Evolutionary conservation across 2,329 filamentous ascomycete species (phyloP).

Genomic region (Cladorrhinum sp.): DNA sequence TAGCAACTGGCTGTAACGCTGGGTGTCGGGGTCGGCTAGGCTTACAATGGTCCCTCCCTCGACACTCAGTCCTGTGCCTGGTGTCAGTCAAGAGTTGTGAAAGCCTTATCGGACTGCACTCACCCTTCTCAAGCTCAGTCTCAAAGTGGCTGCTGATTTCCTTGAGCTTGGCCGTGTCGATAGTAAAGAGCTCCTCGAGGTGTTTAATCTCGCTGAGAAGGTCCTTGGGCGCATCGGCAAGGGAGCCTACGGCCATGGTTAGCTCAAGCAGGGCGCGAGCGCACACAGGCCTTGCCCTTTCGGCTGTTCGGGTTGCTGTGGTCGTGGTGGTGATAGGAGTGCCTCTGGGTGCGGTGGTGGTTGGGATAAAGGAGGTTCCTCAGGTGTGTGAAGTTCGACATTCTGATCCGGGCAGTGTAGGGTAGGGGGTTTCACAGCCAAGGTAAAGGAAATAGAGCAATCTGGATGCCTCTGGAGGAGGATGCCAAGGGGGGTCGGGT

Average conservation of each 20-base stretch:
- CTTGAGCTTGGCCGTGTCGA: conserved; percentile 78
- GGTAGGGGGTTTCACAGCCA: no score
- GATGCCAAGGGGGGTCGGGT: no score
- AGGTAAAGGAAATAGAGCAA: no score
- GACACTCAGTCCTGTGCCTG: no score
- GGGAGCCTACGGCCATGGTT: conserved; percentile 62
- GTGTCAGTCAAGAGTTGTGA: no score
- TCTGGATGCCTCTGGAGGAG: no score
- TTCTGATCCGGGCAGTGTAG: no score
- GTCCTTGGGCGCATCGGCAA: conserved; percentile 85
- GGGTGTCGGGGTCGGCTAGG: no score
- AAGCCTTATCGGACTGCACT: no score
- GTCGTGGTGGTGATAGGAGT: conserved; percentile 18
- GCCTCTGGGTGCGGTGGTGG: conserved; percentile 10
- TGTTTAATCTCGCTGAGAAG: conserved; percentile 75
- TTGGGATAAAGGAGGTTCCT: no score
- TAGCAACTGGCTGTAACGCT: no score
- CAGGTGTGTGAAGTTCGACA: conserved; percentile 2
- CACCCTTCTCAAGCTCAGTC: conserved; percentile 80
- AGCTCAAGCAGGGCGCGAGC: conserved; percentile 15
- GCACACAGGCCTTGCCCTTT: conserved; percentile 24
- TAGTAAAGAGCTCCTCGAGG: conserved; percentile 79
- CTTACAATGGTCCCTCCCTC: conserved; percentile 92
- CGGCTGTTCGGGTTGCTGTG: conserved; percentile 15
- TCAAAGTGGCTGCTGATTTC: conserved; percentile 87